These are phyloP conservation scores for Strobilomyces dryophilus DNA, from an alignment of 768 basidiomycete genomes.

Conservation along the genomic window DNA sequence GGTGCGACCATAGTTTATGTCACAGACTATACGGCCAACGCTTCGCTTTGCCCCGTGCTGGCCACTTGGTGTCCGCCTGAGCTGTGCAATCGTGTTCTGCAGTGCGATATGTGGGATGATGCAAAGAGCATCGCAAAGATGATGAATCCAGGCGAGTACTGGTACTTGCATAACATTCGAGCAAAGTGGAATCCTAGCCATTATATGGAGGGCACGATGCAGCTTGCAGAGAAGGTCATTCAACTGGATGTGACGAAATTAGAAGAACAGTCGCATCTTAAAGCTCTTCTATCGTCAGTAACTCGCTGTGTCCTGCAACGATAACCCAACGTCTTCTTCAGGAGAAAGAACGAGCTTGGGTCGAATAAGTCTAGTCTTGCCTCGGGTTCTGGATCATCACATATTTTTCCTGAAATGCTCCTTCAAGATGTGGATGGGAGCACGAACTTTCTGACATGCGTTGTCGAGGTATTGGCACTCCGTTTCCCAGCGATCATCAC, in stretches of 20 bases:
- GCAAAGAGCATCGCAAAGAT: constrained; percentile 38
- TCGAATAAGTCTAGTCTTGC: constrained; percentile 19
- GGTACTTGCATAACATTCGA: constrained; percentile 49
- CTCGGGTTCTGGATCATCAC: constrained; percentile 21
- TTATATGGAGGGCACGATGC: constrained; percentile 52
- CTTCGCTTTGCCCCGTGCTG: constrained; percentile 29
- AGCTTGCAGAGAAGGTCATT: constrained; percentile 38
- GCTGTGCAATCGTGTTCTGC: constrained; percentile 44
- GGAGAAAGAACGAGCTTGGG: constrained; percentile 45
- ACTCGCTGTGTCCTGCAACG: neutral
- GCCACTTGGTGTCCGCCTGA: constrained; percentile 45
- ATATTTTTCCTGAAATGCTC: constrained; percentile 41
- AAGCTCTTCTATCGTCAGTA: constrained; percentile 50
- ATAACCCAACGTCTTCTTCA: constrained; percentile 21
- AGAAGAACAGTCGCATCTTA: constrained; percentile 36
- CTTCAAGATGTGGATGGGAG: constrained; percentile 44
- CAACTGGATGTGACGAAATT: constrained; percentile 40
- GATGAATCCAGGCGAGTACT: constrained; percentile 50
- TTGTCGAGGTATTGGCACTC: constrained; percentile 47
- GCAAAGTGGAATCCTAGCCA: constrained; percentile 37
- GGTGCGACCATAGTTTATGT: constrained; percentile 49
- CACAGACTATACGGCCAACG: constrained; percentile 60
- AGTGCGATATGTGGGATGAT: constrained; percentile 55
- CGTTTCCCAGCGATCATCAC: neutral
- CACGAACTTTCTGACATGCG: constrained; percentile 47